Base-by-base conservation (phyloP, 495 filamentous ascomycete genomes). In the Lophiotrema nucula region DNA sequence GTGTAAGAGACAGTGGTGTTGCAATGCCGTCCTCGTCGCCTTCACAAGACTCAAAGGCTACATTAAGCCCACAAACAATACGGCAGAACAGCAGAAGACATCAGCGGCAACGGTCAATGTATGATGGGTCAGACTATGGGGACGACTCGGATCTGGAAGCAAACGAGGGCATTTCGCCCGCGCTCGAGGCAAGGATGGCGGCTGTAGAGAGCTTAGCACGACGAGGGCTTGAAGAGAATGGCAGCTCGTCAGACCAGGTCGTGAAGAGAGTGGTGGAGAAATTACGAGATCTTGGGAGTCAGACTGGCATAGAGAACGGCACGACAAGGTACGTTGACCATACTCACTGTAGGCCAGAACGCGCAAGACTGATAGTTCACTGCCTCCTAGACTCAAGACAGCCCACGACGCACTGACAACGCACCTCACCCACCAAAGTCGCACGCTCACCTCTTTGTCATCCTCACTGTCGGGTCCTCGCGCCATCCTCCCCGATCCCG, bases 381-480 rank as follows among this genome's bases (percentile, higher is more conserved):
- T n/a, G n/a, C n/a, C n/a, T n/a, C n/a, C n/a, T 62, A 95, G 91
- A 67, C 78, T 96, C 54, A 90, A 91, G 65, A 95, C 90, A 23
- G 88, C 90, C 31, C 88, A 97, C 72, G 83, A 86, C 37, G 89
- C 91, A 16, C 79, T 97, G 28, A 84, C 88, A 48, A 86, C 87
- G 27, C 89, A 96, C 69, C 79, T 95, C 31, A 79, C 80, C n/a
- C 85, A 93, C 73, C 89, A 95, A 77, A 88, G 88, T 26, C 85
- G 88, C 46, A 81, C 84, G 18, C 79, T 96, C 4, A 88, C 92
- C 72, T 88, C 84, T 47, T 84, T 97, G 38, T 81, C 85, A 38
- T 88, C 88, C 67, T 82, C 88, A 12, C 76, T 87, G 54, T 68
- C 79, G 47, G 82, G 81, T 3, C 82, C 82, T 3, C 70, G 84